Conservation (phyloP, 176 grass and related monocot species). For the Triticum dicoccoides region DNA sequence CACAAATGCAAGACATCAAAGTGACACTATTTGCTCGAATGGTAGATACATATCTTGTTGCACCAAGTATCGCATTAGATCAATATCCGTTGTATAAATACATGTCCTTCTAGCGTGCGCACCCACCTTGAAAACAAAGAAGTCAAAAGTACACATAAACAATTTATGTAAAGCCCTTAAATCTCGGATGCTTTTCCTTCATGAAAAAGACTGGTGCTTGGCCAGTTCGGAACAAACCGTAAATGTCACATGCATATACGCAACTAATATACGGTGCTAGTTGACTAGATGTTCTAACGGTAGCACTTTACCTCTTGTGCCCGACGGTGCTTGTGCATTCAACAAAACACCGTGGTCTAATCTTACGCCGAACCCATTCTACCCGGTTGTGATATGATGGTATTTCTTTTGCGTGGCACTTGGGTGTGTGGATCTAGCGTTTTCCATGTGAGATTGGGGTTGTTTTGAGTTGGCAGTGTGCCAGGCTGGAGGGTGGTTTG, state of each 20-base stretch:
- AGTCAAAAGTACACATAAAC: background rate
- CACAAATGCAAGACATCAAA: background rate
- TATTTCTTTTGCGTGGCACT: background rate
- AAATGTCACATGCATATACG: too few species aligned
- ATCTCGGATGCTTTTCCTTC: background rate
- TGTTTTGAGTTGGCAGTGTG: slow-evolving; percentile 19
- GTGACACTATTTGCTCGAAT: background rate
- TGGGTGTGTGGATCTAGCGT: background rate
- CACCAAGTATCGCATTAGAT: background rate
- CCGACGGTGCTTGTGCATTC: background rate
- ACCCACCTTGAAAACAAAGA: background rate
- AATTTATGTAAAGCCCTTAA: background rate
- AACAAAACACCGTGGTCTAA: background rate
- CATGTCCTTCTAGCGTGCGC: too few species aligned
- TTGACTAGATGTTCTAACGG: background rate
- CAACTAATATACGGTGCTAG: background rate
- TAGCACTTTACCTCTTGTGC: background rate
- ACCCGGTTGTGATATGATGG: background rate
- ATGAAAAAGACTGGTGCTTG: background rate
- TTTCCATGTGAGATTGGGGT: background rate
- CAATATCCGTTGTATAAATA: background rate
- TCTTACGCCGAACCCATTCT: background rate
- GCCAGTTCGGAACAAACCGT: too few species aligned
- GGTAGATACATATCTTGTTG: background rate
- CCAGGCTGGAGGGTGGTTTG: slow-evolving; percentile 44